phyloP scores from a whole-genome alignment of 306 rosid species.

The Malus asiatica region DNA sequence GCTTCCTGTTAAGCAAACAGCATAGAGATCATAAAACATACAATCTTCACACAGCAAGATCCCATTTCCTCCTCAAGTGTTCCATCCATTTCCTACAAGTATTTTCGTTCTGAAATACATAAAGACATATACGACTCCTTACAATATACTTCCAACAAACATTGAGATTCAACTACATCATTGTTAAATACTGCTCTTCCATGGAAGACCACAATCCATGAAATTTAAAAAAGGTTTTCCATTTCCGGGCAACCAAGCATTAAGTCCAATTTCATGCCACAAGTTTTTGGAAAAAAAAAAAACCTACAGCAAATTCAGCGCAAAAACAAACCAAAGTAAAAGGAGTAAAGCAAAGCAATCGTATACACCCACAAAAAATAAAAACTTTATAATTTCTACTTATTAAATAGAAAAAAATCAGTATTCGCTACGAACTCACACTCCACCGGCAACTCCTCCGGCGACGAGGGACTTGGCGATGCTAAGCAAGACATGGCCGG shows the following conservation, averaged over 20 bases:
- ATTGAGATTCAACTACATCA: background rate
- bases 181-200: background rate
- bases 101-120: background rate
- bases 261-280: background rate
- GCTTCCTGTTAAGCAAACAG: background rate
- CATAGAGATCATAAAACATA: background rate
- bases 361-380: background rate
- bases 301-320: background rate
- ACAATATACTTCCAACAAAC: background rate
- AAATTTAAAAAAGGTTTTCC: background rate
- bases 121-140: background rate
- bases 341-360: background rate
- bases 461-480: constrained; percentile 62
- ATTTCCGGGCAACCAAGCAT: background rate
- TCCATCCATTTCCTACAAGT: background rate
- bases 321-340: background rate
- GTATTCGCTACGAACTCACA: constrained; percentile 35
- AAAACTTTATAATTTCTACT: background rate
- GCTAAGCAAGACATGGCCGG: constrained; percentile 31
- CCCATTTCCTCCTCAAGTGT: background rate
- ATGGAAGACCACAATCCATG: background rate
- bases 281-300: background rate
- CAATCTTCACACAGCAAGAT: background rate
- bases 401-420: background rate
- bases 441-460: constrained; percentile 76